Evolutionary conservation across 192 early-diverging fungal species (phyloP).

Genomic region (Backusella liffmaniae): DNA sequence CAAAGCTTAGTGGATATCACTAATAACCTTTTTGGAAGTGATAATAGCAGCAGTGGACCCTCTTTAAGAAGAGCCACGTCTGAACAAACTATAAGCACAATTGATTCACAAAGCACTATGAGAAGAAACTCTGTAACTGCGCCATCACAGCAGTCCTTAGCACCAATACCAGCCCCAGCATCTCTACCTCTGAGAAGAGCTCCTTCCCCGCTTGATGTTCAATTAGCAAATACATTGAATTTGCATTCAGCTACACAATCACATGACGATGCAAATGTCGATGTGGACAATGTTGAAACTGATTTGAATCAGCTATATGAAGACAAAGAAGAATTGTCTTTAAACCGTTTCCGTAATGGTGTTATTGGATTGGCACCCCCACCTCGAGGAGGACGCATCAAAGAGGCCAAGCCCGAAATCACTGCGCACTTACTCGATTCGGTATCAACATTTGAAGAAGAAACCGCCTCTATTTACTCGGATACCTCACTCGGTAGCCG

Average conservation of each 20-base stretch:
- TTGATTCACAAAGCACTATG: background rate
- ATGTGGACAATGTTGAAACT: background rate
- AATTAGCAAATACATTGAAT: background rate
- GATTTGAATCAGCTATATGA: background rate
- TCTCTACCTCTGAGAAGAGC: background rate
- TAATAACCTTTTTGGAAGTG: background rate
- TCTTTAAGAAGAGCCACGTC: background rate
- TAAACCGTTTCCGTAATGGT: background rate
- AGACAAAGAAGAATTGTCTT: background rate
- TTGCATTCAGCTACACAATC: background rate
- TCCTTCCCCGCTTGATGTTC: background rate
- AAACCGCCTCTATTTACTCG: background rate
- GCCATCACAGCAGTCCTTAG: background rate
- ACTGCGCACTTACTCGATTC: background rate
- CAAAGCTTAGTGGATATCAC: constrained; percentile 1
- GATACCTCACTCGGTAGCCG: background rate
- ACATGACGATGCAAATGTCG: background rate
- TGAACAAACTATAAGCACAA: background rate
- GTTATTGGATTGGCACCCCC: constrained; percentile 1
- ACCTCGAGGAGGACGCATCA: constrained; percentile 6
- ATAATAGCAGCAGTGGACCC: background rate
- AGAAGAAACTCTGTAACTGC: background rate
- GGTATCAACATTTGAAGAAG: background rate
- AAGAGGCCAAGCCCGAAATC: constrained; percentile 9
- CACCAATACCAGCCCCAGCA: background rate